A percentile compares a stretch with the other conserved stretches of the same genome.
Evolutionary conservation across 805 yeast genomes (phyloP).

Genomic region (Hanseniaspora vineae): DNA sequence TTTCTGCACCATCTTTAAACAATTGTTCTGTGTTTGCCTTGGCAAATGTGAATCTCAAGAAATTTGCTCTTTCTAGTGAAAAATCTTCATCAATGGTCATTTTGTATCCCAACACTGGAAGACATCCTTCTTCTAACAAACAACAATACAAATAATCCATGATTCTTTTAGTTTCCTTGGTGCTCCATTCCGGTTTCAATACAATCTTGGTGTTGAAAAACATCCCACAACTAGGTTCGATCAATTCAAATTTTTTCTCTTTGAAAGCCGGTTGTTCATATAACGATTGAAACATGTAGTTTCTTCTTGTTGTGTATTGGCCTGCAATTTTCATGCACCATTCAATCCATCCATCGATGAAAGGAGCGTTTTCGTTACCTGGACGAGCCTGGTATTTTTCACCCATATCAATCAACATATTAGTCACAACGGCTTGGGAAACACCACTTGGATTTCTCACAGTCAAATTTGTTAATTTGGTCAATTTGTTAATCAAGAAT

Average conservation of each 20-base stretch:
- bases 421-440: conserved; percentile 40
- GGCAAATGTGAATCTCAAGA: conserved; percentile 48
- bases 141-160: conserved; percentile 32
- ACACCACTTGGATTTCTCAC: conserved; percentile 34
- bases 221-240: conserved; percentile 54
- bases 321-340: conserved; percentile 38
- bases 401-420: conserved; percentile 34
- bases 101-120: conserved; percentile 42
- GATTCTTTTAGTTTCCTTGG: conserved; percentile 21
- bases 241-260: conserved; percentile 28
- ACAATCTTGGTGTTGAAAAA: conserved; percentile 36
- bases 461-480: no score
- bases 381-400: conserved; percentile 6
- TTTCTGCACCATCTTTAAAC: conserved; percentile 37
- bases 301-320: conserved; percentile 32
- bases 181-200: conserved; percentile 10
- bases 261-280: conserved; percentile 28
- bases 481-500: conserved; percentile 21
- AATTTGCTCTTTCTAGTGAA: conserved; percentile 34
- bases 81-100: conserved; percentile 37
- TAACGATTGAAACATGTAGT: conserved; percentile 25
- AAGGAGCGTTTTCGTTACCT: no score
- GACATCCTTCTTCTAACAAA: conserved; percentile 37
- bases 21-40: conserved; percentile 33
- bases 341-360: conserved; percentile 31